Evolutionary conservation across 371 early-diverging fungal genomes (phyloP), one percentile per base, ranked within the genome.

Genomic region (Batrachochytrium dendrobatidis): DNA sequence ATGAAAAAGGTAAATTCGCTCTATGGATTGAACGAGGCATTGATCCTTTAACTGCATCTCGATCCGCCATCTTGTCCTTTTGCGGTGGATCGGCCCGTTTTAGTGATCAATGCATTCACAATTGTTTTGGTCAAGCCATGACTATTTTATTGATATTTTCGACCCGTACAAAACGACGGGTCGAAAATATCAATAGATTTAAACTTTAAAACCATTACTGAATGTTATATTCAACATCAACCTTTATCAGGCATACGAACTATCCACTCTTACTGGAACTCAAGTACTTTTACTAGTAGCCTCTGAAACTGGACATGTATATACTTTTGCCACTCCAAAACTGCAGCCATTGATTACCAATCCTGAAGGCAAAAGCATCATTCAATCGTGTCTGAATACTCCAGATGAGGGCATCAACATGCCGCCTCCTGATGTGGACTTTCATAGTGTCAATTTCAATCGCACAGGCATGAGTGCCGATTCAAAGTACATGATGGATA

Each of bases 311-410:
- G 98, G 98, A 25, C 87, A 95, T 64, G 98, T 99, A 6, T 98
- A 97, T 74, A 96, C 99, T 0, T 98, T 95, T 70, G 95, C 98
- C 15, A 98, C 99, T 3, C 88, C 91, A 18, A 97, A 95, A 74
- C 80, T 99, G 39, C 93, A 94, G 72, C 94, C 95, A 15, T 79
- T 99, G 29, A 92, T 99, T 34, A 89, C 91, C 17, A 87, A 92
- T 68, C 83, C 93, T 8, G 94, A 94, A 64, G 94, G 94, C 49
- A 91, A 92, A 71, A 88, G 88, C 64, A 75, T 96, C 30, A 98
- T 98, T 60, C 95, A 97, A 72, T 77, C 89, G 17, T 98, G 96
- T 68, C 75, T 98, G 54, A 94, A 94, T 65, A 84, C 88, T 10
- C 87, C 89, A 20, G 92, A 91, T 29, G n/a, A n/a, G n/a, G n/a